These are phyloP conservation scores for Chenopodium album DNA, from an alignment of 148 eudicot genomes.

Conservation along the genomic window DNA sequence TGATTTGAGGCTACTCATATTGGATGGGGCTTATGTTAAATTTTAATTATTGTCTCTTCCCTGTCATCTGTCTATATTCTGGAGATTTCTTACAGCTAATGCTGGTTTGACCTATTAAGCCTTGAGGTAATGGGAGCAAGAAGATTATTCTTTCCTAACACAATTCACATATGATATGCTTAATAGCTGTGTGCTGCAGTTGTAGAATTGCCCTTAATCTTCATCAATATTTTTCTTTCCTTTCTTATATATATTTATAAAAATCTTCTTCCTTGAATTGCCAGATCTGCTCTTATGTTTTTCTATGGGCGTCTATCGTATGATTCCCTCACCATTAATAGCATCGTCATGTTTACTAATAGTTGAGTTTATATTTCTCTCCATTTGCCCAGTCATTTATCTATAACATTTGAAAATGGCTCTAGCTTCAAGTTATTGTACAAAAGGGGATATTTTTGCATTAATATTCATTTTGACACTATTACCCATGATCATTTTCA, in stretches of 20 bases:
- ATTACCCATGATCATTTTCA: background rate
- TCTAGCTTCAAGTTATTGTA: background rate
- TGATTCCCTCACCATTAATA: background rate
- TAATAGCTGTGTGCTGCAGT: background rate
- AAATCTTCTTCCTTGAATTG: background rate
- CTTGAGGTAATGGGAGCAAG: background rate
- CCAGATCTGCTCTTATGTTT: background rate
- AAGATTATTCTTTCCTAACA: background rate
- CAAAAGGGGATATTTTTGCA: background rate
- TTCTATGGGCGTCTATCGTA: background rate
- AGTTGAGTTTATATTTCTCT: background rate
- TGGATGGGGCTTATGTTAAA: background rate
- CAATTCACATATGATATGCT: background rate
- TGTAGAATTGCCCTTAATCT: background rate
- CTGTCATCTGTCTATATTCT: background rate
- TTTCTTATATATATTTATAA: too few relatives aligned
- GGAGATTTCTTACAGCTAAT: background rate
- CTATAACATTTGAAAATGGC: background rate
- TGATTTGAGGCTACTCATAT: background rate
- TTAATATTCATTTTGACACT: background rate
- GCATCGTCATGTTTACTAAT: background rate
- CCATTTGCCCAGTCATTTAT: background rate
- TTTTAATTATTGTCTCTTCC: too few relatives aligned
- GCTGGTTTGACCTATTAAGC: background rate
- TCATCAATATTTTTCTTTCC: background rate